Conservation (phyloP, 2,329 filamentous ascomycete genomes). For the Zalaria obscura region DNA sequence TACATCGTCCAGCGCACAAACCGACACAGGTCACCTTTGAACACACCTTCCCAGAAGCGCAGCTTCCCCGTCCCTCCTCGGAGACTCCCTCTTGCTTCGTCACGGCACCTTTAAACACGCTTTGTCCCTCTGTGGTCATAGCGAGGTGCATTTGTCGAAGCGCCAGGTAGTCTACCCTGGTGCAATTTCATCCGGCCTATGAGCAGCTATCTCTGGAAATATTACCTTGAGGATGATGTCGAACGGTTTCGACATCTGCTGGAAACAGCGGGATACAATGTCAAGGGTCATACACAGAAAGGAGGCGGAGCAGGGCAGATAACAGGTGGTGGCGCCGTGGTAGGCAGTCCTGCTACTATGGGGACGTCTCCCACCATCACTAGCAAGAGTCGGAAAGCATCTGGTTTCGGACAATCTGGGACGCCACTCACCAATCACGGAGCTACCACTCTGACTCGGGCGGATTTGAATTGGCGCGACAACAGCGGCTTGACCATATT, state of each 20-base stretch:
- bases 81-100: conserved; percentile 27
- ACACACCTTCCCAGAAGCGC: no score
- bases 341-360: conserved; percentile 30
- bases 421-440: conserved; percentile 30
- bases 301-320: conserved; percentile 21
- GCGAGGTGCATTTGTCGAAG: conserved; percentile 64
- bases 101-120: conserved; percentile 72
- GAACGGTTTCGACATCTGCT: conserved; percentile 84
- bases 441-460: conserved; percentile 33
- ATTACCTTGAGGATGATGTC: conserved; percentile 95
- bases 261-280: conserved; percentile 50
- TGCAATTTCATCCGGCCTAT: conserved; percentile 42
- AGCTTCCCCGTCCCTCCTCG: neutral
- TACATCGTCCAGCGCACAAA: no score
- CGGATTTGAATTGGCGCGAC: conserved; percentile 77
- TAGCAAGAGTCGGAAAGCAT: conserved; percentile 19
- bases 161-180: conserved; percentile 26
- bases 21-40: no score
- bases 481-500: conserved; percentile 68
- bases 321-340: conserved; percentile 14
- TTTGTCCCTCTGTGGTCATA: conserved; percentile 75
- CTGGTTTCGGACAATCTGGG: conserved; percentile 23
- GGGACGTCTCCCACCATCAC: conserved; percentile 29
- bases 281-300: conserved; percentile 39
- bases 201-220: conserved; percentile 96